Evolutionary conservation across 257 asterid species (phyloP), one percentile per base, ranked within the genome.

Genomic region (Linaria vulgaris): DNA sequence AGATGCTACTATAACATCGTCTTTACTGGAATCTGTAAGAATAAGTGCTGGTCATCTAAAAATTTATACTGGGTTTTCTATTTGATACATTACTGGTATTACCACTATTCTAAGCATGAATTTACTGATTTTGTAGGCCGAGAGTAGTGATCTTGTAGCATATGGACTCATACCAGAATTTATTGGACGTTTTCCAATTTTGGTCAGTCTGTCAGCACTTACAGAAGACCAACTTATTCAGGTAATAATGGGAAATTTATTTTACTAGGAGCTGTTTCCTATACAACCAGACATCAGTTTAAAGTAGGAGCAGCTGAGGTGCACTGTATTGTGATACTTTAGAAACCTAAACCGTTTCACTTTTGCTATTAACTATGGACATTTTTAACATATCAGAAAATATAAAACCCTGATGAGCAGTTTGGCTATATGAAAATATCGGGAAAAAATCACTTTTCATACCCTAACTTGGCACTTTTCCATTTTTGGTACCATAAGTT

Each of bases 81-180:
- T 34, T 43, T 56, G 61, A 45, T 65, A 59, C 62, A 71, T 59
- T 55, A 56, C 25, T 51, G 61, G 41, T 58, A 63, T 61, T 55
- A 46, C 52, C 48, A 55, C 54, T 49, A 53, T 55, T 67, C 56
- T 52, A 74, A 59, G 55, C 63, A 77, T 5, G 11, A 12, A 11
- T n/a, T n/a, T 7, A 47, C 70, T 69, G 66, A 48, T 34, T 71
- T 84, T 80, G 56, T 88, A 90, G 97, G 96, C 81, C 56, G 97
- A 90, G 71, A 90, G 97, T 66, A 87, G 96, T 79, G 97, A 90
- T 80, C 91, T 90, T 61, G 84, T 90, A 61, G 84, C 91, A 8
- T 88, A 90, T 41, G 97, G 97, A 49, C 91, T 90, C 76, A 90
- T 90, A 70, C 97, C 96, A 61, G 97, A 90, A 68, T 90, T 85